Conservation (phyloP, 2,329 filamentous ascomycete species). For the Pseudogymnoascus sp. region DNA sequence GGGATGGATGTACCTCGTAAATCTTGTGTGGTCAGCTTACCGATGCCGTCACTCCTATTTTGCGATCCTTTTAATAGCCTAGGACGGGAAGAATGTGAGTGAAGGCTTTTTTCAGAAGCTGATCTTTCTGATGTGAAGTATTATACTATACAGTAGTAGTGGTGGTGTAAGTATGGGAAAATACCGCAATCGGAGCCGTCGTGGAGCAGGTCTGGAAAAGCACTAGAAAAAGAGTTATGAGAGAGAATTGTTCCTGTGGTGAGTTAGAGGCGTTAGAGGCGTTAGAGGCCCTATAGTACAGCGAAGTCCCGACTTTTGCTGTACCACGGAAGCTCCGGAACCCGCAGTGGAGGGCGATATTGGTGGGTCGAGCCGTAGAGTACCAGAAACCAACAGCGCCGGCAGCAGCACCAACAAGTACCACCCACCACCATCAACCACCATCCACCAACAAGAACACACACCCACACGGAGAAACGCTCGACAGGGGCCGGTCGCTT, state of each 20-base stretch:
- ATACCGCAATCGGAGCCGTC: not conserved
- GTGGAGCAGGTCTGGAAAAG: not conserved
- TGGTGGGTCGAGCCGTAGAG: not conserved
- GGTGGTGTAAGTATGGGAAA: not conserved
- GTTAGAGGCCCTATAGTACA: not conserved
- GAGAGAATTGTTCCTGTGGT: not conserved
- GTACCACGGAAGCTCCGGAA: constrained; percentile 6
- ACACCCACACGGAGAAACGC: not conserved
- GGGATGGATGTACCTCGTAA: not conserved
- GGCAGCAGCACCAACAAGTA: too few species aligned
- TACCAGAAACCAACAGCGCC: not conserved
- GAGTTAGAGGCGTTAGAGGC: not conserved
- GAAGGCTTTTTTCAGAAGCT: not conserved
- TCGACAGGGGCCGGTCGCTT: not conserved
- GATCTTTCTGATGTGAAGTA: not conserved
- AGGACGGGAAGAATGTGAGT: not conserved
- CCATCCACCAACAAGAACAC: not conserved
- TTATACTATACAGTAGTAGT: too few species aligned
- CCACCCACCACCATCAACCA: too few species aligned
- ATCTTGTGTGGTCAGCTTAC: not conserved
- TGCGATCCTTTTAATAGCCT: not conserved
- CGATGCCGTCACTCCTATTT: constrained; percentile 6
- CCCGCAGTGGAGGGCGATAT: not conserved
- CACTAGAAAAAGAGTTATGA: not conserved
- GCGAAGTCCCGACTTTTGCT: not conserved